Conservation (phyloP, 2,329 filamentous ascomycete species). For the Scytalidium lignicola region DNA sequence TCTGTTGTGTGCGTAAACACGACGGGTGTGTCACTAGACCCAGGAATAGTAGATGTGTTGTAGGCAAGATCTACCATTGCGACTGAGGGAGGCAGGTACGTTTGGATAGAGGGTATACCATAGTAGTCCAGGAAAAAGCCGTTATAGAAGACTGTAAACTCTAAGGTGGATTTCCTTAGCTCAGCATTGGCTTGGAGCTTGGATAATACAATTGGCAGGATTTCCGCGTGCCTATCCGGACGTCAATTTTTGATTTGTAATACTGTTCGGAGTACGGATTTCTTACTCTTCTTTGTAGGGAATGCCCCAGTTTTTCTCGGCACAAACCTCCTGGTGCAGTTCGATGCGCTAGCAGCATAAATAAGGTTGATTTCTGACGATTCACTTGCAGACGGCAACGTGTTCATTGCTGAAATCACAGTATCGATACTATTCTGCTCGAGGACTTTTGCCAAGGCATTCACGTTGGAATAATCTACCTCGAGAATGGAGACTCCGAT, state of each 20-base stretch:
- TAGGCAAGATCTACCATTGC: conserved; percentile 39
- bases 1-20: conserved; percentile 45
- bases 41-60: conserved; percentile 43
- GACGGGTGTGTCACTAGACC: conserved; percentile 38
- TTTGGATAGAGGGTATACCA: conserved; percentile 32
- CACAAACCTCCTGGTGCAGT: conserved; percentile 34
- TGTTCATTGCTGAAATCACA: conserved; percentile 41
- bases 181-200: no score
- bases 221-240: no score
- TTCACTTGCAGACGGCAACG: no score
- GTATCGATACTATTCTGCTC: conserved; percentile 37
- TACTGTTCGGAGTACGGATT: no score
- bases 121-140: conserved; percentile 44
- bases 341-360: conserved; percentile 34
- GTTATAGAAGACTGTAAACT: conserved; percentile 33
- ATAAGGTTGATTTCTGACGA: conserved; percentile 41
- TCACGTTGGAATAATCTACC: conserved; percentile 31
- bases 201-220: no score
- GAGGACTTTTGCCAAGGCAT: conserved; percentile 22
- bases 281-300: conserved; percentile 4
- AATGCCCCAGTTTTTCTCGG: conserved; percentile 38
- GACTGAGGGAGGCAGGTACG: conserved; percentile 33
- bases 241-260: no score
- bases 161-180: conserved; percentile 29
- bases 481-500: no score